phyloP scores from a whole-genome alignment of 176 grass and related monocot genomes.

The Otatea glauca region DNA sequence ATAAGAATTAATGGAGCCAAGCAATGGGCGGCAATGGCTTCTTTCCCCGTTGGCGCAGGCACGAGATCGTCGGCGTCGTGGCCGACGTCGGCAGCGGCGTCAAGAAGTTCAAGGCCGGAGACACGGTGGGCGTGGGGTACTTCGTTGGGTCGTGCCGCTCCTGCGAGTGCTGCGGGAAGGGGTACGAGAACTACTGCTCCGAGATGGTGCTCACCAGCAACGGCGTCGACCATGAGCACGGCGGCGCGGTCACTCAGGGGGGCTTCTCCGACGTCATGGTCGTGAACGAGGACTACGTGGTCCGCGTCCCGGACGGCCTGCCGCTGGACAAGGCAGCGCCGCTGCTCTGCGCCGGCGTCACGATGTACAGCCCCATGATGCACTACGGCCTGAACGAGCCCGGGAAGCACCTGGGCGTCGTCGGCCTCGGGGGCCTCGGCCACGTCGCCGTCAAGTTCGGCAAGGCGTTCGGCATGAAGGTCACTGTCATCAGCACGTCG shows the following conservation, averaged over 20 bases:
- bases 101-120: conserved; percentile 56
- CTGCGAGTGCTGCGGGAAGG: conserved; percentile 60
- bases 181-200: conserved; percentile 65
- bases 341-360: conserved; percentile 70
- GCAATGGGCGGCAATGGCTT: not conserved
- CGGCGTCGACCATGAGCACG: conserved; percentile 53
- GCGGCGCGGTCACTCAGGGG: conserved; percentile 49
- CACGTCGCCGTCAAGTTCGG: conserved; percentile 76
- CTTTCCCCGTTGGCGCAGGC: conserved; percentile 17
- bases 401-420: conserved; percentile 72
- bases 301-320: conserved; percentile 57
- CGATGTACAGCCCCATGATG: conserved; percentile 71
- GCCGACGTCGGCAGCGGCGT: conserved; percentile 53
- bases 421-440: conserved; percentile 72
- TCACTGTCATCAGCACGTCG: conserved; percentile 75
- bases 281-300: conserved; percentile 52
- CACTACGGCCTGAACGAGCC: conserved; percentile 54
- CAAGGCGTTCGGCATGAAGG: conserved; percentile 73
- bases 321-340: conserved; percentile 53
- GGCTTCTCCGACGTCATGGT: conserved; percentile 68
- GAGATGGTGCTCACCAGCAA: conserved; percentile 58
- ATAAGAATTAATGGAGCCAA: not conserved
- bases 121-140: conserved; percentile 71
- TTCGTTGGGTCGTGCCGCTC: conserved; percentile 60
- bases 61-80: conserved; percentile 63